Evolutionary conservation across 495 filamentous ascomycete genomes (phyloP).

Genomic region (Xanthoparmelia taractica): DNA sequence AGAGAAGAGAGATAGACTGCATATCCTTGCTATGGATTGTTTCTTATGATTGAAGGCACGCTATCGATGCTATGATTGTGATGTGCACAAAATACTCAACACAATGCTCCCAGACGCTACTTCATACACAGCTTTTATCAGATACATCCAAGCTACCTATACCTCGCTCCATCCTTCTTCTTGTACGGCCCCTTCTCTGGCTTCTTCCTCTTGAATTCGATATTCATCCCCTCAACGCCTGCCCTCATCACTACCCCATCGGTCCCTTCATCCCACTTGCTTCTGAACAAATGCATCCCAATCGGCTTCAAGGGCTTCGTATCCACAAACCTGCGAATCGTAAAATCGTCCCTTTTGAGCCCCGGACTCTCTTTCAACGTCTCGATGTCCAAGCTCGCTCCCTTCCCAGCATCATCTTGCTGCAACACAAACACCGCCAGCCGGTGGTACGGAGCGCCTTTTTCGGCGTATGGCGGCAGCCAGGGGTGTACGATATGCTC

Average conservation of each 20-base stretch:
- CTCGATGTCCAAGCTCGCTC: constrained; percentile 50
- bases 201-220: constrained; percentile 76
- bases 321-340: constrained; percentile 58
- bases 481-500: constrained; percentile 67
- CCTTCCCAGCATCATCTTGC: constrained; percentile 48
- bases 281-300: constrained; percentile 80
- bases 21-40: neutral
- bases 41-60: neutral
- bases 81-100: neutral
- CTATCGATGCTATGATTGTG: neutral
- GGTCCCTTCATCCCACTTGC: constrained; percentile 80
- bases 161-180: constrained; percentile 33
- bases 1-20: neutral
- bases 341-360: constrained; percentile 55
- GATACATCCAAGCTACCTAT: constrained; percentile 15
- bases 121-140: neutral
- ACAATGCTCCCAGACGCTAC: neutral
- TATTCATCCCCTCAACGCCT: constrained; percentile 62
- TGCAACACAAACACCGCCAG: constrained; percentile 74
- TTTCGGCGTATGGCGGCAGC: constrained; percentile 78
- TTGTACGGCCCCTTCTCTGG: constrained; percentile 51
- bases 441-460: constrained; percentile 86
- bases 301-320: constrained; percentile 62
- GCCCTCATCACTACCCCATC: constrained; percentile 76
- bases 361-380: constrained; percentile 45